Evolutionary conservation across 768 basidiomycete species (phyloP).

Genomic region (Lactarius tabidus): DNA sequence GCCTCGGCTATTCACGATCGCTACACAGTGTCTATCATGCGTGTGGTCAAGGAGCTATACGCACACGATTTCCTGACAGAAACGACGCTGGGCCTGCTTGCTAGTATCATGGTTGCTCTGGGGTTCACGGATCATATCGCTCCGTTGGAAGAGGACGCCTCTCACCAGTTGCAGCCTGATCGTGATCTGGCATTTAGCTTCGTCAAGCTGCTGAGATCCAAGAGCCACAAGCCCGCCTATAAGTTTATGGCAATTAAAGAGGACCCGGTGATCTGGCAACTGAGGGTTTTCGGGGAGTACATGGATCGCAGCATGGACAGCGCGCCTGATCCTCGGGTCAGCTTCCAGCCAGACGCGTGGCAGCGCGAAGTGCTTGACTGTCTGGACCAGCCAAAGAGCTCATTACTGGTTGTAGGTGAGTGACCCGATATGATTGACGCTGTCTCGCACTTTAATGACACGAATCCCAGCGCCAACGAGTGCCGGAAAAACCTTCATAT

Average conservation of each 20-base stretch:
- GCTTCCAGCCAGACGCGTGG: constrained; percentile 69
- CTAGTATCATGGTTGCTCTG: constrained; percentile 40
- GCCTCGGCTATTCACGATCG: constrained; percentile 40
- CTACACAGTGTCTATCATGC: constrained; percentile 45
- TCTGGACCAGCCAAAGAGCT: constrained; percentile 50
- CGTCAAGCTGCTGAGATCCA: constrained; percentile 49
- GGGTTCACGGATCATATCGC: constrained; percentile 44
- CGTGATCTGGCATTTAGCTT: constrained; percentile 47
- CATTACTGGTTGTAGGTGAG: constrained; percentile 64
- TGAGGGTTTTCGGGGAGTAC: constrained; percentile 61
- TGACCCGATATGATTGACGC: constrained; percentile 3
- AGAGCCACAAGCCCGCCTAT: constrained; percentile 38
- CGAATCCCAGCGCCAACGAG: constrained; percentile 54
- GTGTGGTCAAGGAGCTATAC: constrained; percentile 44
- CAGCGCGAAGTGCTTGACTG: constrained; percentile 62
- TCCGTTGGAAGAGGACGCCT: constrained; percentile 26
- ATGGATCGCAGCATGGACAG: constrained; percentile 74
- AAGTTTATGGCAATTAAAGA: constrained; percentile 55
- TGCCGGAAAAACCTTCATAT: constrained; percentile 75
- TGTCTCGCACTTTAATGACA: background rate
- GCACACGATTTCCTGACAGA: constrained; percentile 38
- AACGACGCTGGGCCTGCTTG: constrained; percentile 36
- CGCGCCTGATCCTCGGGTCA: constrained; percentile 50
- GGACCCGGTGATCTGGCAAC: constrained; percentile 59
- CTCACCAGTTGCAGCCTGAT: constrained; percentile 25